Base-by-base conservation (phyloP, 495 filamentous ascomycete species). In the Penicillium daleae region DNA sequence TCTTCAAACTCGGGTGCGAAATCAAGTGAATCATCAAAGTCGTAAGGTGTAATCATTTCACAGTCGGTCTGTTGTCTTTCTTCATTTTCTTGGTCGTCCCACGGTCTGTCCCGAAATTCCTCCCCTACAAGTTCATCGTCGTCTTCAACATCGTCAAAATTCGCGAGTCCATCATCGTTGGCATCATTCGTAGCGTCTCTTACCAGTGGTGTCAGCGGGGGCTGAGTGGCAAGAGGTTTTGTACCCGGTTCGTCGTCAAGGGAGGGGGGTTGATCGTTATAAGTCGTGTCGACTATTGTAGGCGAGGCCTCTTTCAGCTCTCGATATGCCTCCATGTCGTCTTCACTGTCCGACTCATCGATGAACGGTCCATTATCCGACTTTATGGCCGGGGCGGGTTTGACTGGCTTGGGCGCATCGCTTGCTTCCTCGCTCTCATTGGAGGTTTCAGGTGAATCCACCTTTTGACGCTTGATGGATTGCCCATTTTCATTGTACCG, bases 81-180 rank as follows among this genome's bases (percentile, higher is more conserved):
- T 53, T 61, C 69, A 61, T 61, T 61, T 56, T 73, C 60, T 57
- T 69, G 75, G 35, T 64, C 65, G 46, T 69, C 66, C 60, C 74
- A 67, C 44, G 63, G 32, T 68, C 76, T 51, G 75, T 81, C 71
- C 79, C 80, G 59, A 81, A 76, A 70, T 39, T 77, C 75, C 39
- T 78, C 71, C 42, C 75, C 77, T 71, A 73, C 55, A 68, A 74
- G 69, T 59, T 70, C 73, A 22, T 78, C 67, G 50, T 77, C 79
- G 46, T 78, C 79, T 77, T 88, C 88, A 63, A 89, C 77, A 68
- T 89, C 89, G 63, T 89, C 87, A 76, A 91, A 90, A 72, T 88
- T 87, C 58, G 86, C 83, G 72, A 85, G 85, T 56, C 87, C 84
- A 57, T 86, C 80, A 67, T 81, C 78, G 64, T 82, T 83, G 57